These are phyloP conservation scores for Saccharomyces hybrid DNA, from an alignment of 1,139 yeast species.

Conservation along the genomic window DNA sequence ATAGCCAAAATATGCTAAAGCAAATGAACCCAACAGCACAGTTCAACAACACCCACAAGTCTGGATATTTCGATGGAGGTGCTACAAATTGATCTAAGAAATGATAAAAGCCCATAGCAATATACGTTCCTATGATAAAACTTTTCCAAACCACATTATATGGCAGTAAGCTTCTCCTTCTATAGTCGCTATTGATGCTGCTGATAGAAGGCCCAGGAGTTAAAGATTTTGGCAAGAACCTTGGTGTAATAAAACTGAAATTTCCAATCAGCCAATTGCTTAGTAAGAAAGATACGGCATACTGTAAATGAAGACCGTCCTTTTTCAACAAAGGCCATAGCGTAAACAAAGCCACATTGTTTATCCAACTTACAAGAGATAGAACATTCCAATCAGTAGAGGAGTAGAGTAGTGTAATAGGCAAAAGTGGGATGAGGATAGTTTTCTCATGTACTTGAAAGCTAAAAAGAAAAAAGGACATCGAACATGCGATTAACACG, in stretches of 20 bases:
- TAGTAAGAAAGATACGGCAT: slow-evolving; percentile 49
- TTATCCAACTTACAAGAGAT: slow-evolving; percentile 79
- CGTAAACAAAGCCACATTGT: slow-evolving; percentile 76
- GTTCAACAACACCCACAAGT: slow-evolving; percentile 76
- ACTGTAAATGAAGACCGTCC: slow-evolving; percentile 71
- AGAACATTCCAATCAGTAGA: slow-evolving; percentile 51
- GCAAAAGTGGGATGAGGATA: slow-evolving; percentile 79
- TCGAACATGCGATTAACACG: slow-evolving; percentile 76
- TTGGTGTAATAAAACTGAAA: slow-evolving; percentile 38
- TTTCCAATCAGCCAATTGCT: slow-evolving; percentile 85
- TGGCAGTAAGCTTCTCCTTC: slow-evolving; percentile 45
- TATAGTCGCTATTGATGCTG: slow-evolving; percentile 26
- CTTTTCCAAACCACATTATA: slow-evolving; percentile 47
- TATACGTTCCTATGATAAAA: slow-evolving; percentile 53
- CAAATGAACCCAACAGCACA: slow-evolving; percentile 68
- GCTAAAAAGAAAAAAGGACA: slow-evolving; percentile 84
- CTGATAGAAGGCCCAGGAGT: slow-evolving; percentile 40
- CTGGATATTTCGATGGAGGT: slow-evolving; percentile 67
- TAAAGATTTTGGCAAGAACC: slow-evolving; percentile 36
- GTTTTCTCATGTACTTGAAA: slow-evolving; percentile 96
- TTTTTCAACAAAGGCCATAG: slow-evolving; percentile 79
- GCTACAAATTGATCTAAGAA: slow-evolving; percentile 42
- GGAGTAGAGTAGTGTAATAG: slow-evolving; percentile 63
- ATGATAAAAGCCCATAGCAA: slow-evolving; percentile 47
- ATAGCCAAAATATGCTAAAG: slow-evolving; percentile 68